These are phyloP conservation scores for Axilococcus clingmanii DNA, from an alignment of 139 green algal genomes.

Conservation along the genomic window DNA sequence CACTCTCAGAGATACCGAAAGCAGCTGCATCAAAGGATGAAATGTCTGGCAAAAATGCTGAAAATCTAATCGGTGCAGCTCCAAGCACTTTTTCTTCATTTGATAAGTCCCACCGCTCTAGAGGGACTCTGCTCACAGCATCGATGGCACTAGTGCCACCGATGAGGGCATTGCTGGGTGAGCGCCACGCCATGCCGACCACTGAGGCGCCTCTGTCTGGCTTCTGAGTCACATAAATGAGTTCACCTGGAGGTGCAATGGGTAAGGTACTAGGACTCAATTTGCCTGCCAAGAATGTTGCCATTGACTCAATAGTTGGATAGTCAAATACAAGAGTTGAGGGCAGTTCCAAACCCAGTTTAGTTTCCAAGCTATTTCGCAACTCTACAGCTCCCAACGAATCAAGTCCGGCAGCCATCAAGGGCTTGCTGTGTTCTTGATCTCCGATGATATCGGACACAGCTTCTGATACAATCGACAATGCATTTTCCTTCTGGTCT, in stretches of 20 bases:
- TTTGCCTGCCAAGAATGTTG: slow-evolving; percentile 19
- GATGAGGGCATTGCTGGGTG: too few species aligned
- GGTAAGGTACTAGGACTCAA: not conserved
- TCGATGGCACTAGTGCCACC: too few species aligned
- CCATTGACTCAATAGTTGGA: slow-evolving; percentile 30
- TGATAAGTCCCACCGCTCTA: slow-evolving; percentile 38
- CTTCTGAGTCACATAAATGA: too few species aligned
- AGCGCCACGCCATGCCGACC: slow-evolving; percentile 7
- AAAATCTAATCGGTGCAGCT: slow-evolving; percentile 50
- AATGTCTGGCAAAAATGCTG: slow-evolving; percentile 35
- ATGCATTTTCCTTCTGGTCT: not conserved
- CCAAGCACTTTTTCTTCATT: slow-evolving; percentile 21
- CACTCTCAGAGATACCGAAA: slow-evolving; percentile 27
- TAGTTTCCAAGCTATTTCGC: slow-evolving; percentile 28
- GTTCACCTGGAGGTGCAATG: not conserved
- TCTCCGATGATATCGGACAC: slow-evolving; percentile 11
- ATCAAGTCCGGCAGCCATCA: slow-evolving; percentile 43
- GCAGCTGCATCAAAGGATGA: slow-evolving; percentile 42
- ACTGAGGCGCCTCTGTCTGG: too few species aligned
- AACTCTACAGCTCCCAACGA: slow-evolving; percentile 39
- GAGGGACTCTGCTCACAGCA: too few species aligned
- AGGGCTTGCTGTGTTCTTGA: not conserved
- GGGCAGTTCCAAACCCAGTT: slow-evolving; percentile 17
- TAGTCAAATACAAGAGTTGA: slow-evolving; percentile 42
- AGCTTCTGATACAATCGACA: slow-evolving; percentile 2